A percentile compares a stretch with the other conserved stretches of the same genome.
phyloP scores from a whole-genome alignment of 2,329 filamentous ascomycete species.

The Triangularia setosa region DNA sequence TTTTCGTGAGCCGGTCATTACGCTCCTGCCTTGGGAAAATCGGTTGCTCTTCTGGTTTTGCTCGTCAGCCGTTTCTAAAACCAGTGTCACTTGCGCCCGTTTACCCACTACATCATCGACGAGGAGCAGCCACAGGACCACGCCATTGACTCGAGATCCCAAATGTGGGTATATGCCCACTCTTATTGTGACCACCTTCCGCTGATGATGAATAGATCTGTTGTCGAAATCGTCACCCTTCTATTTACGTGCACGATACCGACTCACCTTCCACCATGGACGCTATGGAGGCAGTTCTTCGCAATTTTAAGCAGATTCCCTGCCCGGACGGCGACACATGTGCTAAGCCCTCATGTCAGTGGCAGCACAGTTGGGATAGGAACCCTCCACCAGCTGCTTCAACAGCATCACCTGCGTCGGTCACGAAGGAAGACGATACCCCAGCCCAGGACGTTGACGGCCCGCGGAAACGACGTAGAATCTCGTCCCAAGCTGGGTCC shows the following conservation, averaged over 20 bases:
- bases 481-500: slow-evolving; percentile 17
- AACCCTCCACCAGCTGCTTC: slow-evolving; percentile 3
- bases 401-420: background rate
- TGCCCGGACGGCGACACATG: slow-evolving; percentile 28
- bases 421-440: background rate
- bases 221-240: background rate
- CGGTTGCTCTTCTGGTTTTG: background rate
- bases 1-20: background rate
- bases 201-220: background rate
- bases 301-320: slow-evolving; percentile 28
- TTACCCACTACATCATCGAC: background rate
- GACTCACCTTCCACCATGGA: background rate
- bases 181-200: background rate
- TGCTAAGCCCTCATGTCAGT: slow-evolving; percentile 21
- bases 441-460: slow-evolving; percentile 18
- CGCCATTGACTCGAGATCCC: background rate
- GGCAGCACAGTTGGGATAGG: slow-evolving; percentile 24
- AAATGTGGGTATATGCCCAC: background rate
- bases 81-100: background rate
- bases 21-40: background rate
- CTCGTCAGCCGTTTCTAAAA: background rate
- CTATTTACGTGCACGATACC: background rate
- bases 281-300: slow-evolving; percentile 27
- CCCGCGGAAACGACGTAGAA: slow-evolving; percentile 26
- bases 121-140: background rate